Percentiles rank a stretch among this genome's conserved stretches.
Evolutionary conservation across 805 yeast genomes (phyloP).

Genomic region (Wickerhamomyces bovis): DNA sequence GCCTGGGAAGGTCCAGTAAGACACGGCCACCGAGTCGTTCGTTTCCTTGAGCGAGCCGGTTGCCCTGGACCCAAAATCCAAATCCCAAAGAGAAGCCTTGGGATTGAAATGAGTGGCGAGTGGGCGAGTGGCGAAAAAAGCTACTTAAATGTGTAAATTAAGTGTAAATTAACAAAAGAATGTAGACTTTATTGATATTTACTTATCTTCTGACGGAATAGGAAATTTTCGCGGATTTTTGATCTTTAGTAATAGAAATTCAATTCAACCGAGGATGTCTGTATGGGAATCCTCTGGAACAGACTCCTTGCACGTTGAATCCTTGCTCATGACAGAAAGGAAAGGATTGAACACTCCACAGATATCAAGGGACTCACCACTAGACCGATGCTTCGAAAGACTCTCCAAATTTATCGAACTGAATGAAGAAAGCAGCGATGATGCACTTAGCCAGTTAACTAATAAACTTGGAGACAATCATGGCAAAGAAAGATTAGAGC

Average conservation of each 20-base stretch:
- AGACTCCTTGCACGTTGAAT: no score
- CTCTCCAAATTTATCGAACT: slow-evolving; percentile 18
- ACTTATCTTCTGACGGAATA: no score
- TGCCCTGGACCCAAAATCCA: slow-evolving; percentile 41
- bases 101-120: slow-evolving; percentile 24
- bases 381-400: slow-evolving; percentile 27
- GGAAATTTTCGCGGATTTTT: not conserved
- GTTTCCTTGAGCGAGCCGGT: slow-evolving; percentile 50
- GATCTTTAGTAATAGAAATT: no score
- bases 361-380: slow-evolving; percentile 23
- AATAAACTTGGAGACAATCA: not conserved
- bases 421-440: slow-evolving; percentile 9
- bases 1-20: slow-evolving; percentile 45
- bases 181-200: not conserved
- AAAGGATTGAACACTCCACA: slow-evolving; percentile 27
- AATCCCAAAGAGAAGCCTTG: slow-evolving; percentile 47
- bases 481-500: not conserved
- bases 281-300: not conserved
- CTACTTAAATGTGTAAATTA: no score
- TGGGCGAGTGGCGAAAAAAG: no score
- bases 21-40: slow-evolving; percentile 49
- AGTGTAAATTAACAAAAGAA: no score
- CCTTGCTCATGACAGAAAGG: not conserved
- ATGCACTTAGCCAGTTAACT: slow-evolving; percentile 12
- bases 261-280: not conserved